A percentile compares a stretch with the other conserved stretches of the same genome.
Evolutionary conservation across 352 stramenopile species (phyloP).

Genomic region (Globisporangium splendens): DNA sequence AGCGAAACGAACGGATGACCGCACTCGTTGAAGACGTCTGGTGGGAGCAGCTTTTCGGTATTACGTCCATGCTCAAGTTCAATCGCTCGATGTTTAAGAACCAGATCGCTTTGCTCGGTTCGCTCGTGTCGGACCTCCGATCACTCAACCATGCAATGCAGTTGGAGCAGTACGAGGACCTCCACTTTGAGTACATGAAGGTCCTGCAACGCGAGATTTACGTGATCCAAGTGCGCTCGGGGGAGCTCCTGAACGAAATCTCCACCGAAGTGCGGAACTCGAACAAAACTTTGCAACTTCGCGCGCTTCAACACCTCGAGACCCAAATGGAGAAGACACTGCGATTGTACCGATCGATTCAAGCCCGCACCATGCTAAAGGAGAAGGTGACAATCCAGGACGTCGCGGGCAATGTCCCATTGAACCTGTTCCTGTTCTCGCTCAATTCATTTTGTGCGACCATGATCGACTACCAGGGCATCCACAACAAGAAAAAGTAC

Average conservation of each 20-base stretch:
- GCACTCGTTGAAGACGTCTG: constrained; percentile 39
- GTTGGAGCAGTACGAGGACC: constrained; percentile 34
- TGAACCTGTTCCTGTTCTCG: constrained; percentile 53
- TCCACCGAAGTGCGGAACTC: constrained; percentile 24
- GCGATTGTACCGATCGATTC: constrained; percentile 27
- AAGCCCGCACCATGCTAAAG: constrained; percentile 26
- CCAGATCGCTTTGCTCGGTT: constrained; percentile 29
- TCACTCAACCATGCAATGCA: constrained; percentile 43
- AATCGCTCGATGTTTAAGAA: constrained; percentile 39
- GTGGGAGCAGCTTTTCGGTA: constrained; percentile 51
- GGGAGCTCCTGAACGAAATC: constrained; percentile 39
- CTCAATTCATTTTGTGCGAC: constrained; percentile 44
- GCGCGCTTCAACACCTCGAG: constrained; percentile 26
- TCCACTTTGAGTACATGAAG: constrained; percentile 44
- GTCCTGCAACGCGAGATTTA: constrained; percentile 48
- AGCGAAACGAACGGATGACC: constrained; percentile 29
- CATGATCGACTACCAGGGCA: constrained; percentile 33
- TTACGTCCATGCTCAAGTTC: constrained; percentile 35
- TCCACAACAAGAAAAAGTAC: constrained; percentile 34
- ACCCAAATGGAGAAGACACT: constrained; percentile 39
- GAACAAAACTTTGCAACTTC: constrained; percentile 22
- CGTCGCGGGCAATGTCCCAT: constrained; percentile 41
- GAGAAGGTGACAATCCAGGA: constrained; percentile 25
- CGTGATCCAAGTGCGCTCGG: constrained; percentile 32
- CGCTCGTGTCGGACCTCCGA: constrained; percentile 31